Evolutionary conservation across 768 basidiomycete genomes (phyloP).

Genomic region (Mycena amicta): DNA sequence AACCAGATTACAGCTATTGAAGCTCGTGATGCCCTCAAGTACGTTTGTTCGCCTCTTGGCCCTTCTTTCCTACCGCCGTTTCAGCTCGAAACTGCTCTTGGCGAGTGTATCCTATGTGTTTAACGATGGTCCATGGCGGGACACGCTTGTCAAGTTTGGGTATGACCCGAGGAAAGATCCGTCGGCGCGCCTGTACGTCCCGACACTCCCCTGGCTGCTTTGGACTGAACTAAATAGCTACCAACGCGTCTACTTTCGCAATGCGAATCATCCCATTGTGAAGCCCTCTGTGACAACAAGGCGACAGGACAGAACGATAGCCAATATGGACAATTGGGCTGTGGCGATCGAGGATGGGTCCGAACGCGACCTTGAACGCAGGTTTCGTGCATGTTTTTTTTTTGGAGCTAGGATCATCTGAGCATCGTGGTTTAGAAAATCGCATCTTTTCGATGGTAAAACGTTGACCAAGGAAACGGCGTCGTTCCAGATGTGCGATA

Average conservation of each 20-base stretch:
- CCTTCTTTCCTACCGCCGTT: not conserved
- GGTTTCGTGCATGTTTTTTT: slow-evolving; percentile 30
- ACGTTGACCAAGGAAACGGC: slow-evolving; percentile 82
- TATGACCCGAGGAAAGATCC: slow-evolving; percentile 87
- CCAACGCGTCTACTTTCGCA: slow-evolving; percentile 90
- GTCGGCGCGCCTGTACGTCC: slow-evolving; percentile 72
- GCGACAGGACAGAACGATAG: slow-evolving; percentile 57
- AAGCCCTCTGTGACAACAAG: slow-evolving; percentile 76
- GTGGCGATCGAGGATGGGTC: slow-evolving; percentile 37
- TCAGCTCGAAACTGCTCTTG: slow-evolving; percentile 79
- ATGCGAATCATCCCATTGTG: slow-evolving; percentile 78
- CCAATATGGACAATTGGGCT: slow-evolving; percentile 41
- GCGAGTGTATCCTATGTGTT: slow-evolving; percentile 87
- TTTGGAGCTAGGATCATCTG: slow-evolving; percentile 7
- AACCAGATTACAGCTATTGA: slow-evolving; percentile 77
- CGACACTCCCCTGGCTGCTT: not conserved
- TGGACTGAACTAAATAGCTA: slow-evolving; percentile 55
- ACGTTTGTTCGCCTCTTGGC: slow-evolving; percentile 21
- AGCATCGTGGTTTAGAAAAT: slow-evolving; percentile 43
- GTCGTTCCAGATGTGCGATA: slow-evolving; percentile 93
- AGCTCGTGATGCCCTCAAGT: slow-evolving; percentile 78
- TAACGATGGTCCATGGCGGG: slow-evolving; percentile 92
- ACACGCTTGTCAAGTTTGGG: slow-evolving; percentile 81
- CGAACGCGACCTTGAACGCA: slow-evolving; percentile 46
- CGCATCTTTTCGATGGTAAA: slow-evolving; percentile 89